Base-by-base conservation (phyloP, 148 eudicot species). In the Hydrangea macrophylla region DNA sequence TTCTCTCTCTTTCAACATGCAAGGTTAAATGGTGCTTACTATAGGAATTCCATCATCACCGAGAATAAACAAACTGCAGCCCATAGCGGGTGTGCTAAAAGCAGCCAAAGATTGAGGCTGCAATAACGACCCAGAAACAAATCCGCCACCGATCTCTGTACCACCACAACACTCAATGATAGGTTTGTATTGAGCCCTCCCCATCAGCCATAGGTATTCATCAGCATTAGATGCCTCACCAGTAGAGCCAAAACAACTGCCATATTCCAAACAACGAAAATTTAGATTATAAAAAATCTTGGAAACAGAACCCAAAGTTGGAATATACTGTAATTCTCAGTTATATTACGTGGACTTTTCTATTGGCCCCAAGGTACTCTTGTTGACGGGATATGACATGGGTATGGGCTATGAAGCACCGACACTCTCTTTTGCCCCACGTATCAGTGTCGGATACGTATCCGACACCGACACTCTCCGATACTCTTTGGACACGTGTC, bases 181-280 rank as follows among this genome's bases (percentile, higher is more conserved):
- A 51, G 99, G 99, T 82, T 94, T 94, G 81, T 88, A 94, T 53
- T 40, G 45, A 17, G 97, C 96, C 83, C 97, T 85, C 55, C 97
- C 96, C 97, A 91, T 90, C 63, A 94, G 85, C 99, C 99, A 94
- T 27, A 94, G 84, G 70, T 88, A 82, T 74, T 94, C 99, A 79
- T 94, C 96, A 15, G 82, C 93, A 81, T 67, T 89, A 33, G 99
- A 94, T 42, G 99, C 99, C 82, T 94, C 99, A 42, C 99, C 99
- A 59, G 98, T 88, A 20, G 98, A 94, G 48, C 85, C 92, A 78
- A 88, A 94, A 80, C 96, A 86, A 58, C 99, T 94, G 73, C 67
- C 56, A 68, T 26, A 26, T 42, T 39, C 23, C 45, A 48, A 70
- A 81, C 9, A 45, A n/a, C 0, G 18, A 63, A 64, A 2, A 54